phyloP scores from a whole-genome alignment of 768 basidiomycete genomes.

The Russula virescens region DNA sequence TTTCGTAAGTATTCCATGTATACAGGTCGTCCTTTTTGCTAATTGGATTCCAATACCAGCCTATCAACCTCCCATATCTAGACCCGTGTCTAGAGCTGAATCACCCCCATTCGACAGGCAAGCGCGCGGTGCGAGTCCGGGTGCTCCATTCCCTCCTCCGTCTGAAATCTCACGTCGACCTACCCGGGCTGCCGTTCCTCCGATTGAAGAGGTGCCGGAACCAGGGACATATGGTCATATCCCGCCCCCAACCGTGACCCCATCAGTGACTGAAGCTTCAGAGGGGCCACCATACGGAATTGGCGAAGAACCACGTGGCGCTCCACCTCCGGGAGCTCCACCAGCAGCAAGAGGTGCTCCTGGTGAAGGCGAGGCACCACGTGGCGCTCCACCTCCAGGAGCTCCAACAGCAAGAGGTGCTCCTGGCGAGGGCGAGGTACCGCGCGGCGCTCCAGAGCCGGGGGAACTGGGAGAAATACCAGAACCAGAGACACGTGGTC shows the following conservation, averaged over 20 bases:
- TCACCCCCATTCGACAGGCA: constrained; percentile 6
- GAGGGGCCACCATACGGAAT: neutral
- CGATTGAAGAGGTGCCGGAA: neutral
- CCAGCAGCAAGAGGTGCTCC: neutral
- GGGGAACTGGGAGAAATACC: neutral
- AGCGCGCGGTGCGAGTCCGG: neutral
- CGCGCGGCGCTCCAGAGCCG: neutral
- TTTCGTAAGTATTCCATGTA: constrained; percentile 6
- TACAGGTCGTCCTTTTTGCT: neutral
- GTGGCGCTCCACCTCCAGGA: neutral
- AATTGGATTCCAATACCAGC: neutral
- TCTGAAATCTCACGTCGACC: neutral
- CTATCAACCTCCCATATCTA: constrained; percentile 15
- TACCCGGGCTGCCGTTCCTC: neutral
- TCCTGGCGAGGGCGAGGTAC: neutral
- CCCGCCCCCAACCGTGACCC: neutral
- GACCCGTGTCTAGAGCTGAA: constrained; percentile 3
- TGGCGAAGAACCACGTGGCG: neutral
- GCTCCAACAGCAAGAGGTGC: neutral
- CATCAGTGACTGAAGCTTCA: neutral
- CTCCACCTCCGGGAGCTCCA: neutral
- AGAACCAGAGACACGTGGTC: constrained; percentile 6
- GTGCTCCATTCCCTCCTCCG: constrained; percentile 8
- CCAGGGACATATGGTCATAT: constrained; percentile 1
- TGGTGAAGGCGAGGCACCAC: neutral